Conservation (phyloP, 2,329 filamentous ascomycete genomes). For the Aspergillus pseudoviridinutans region DNA sequence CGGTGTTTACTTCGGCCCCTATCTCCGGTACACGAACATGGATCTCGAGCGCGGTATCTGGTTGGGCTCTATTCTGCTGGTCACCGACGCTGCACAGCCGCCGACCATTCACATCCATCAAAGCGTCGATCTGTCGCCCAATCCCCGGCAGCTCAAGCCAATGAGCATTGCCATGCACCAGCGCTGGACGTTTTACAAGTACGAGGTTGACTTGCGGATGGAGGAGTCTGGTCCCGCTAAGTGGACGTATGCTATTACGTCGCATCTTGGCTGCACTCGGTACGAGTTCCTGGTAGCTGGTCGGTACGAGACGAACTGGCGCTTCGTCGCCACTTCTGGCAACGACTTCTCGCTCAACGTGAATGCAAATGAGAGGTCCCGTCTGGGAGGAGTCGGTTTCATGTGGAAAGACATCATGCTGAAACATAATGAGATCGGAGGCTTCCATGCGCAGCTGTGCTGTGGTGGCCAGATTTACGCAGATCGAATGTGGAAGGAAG, state of each 20-base stretch:
- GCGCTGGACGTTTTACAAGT: constrained; percentile 92
- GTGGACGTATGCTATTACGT: constrained; percentile 98
- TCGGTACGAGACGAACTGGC: constrained; percentile 84
- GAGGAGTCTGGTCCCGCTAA: constrained; percentile 70
- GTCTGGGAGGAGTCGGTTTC: constrained; percentile 81
- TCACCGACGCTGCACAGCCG: constrained; percentile 86
- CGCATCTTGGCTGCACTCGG: constrained; percentile 91
- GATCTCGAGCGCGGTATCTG: constrained; percentile 85
- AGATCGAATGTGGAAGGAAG: constrained; percentile 92
- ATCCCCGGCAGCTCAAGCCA: constrained; percentile 79
- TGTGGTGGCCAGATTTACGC: constrained; percentile 94
- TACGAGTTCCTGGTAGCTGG: constrained; percentile 97
- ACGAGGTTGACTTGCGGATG: constrained; percentile 88
- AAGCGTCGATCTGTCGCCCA: constrained; percentile 84
- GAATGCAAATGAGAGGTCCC: constrained; percentile 76
- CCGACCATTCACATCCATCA: constrained; percentile 95
- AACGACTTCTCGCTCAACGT: constrained; percentile 93
- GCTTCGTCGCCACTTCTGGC: constrained; percentile 91
- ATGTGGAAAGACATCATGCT: constrained; percentile 99
- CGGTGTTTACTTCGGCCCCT: constrained; percentile 96
- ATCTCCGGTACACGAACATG: constrained; percentile 95
- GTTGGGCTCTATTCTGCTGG: constrained; percentile 88
- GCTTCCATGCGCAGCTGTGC: constrained; percentile 90
- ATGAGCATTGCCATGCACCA: constrained; percentile 84
- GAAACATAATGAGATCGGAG: constrained; percentile 93